Percentiles rank a stretch among this genome's conserved stretches.
Evolutionary conservation across 192 early-diverging fungal species (phyloP).

Genomic region (Dissophora ornata): DNA sequence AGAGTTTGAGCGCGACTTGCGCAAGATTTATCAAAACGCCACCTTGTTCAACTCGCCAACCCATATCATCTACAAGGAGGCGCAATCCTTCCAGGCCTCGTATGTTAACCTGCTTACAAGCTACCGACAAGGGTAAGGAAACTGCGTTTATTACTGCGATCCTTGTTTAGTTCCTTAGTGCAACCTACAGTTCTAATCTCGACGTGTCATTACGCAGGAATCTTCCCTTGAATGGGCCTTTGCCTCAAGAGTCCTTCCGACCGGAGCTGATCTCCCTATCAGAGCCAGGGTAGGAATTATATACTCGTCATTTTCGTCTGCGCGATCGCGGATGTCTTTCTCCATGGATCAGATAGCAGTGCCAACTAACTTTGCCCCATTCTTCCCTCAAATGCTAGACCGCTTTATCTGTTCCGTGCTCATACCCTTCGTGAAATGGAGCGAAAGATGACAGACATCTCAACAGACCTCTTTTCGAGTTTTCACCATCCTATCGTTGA

Average conservation of each 20-base stretch:
- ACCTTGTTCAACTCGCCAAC: conserved; percentile 38
- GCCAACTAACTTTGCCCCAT: too few species aligned
- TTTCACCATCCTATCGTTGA: conserved; percentile 51
- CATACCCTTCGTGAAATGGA: conserved; percentile 50
- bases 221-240: conserved; percentile 10
- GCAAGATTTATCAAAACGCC: conserved; percentile 61
- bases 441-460: conserved; percentile 52
- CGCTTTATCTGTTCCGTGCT: conserved; percentile 46
- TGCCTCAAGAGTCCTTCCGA: conserved; percentile 32
- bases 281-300: conserved; percentile 32
- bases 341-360: too few species aligned
- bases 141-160: neutral
- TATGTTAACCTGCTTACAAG: conserved; percentile 9
- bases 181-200: too few species aligned
- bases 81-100: conserved; percentile 17
- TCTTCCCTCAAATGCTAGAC: too few species aligned
- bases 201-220: neutral
- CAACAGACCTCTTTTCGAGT: conserved; percentile 37
- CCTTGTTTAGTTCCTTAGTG: too few species aligned
- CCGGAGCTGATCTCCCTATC: conserved; percentile 39
- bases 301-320: conserved; percentile 2
- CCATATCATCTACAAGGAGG: conserved; percentile 48
- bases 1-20: conserved; percentile 62
- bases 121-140: conserved; percentile 39
- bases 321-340: too few species aligned